Conservation (phyloP, 73 alveolate species). For the Paramecium octaurelia region DNA sequence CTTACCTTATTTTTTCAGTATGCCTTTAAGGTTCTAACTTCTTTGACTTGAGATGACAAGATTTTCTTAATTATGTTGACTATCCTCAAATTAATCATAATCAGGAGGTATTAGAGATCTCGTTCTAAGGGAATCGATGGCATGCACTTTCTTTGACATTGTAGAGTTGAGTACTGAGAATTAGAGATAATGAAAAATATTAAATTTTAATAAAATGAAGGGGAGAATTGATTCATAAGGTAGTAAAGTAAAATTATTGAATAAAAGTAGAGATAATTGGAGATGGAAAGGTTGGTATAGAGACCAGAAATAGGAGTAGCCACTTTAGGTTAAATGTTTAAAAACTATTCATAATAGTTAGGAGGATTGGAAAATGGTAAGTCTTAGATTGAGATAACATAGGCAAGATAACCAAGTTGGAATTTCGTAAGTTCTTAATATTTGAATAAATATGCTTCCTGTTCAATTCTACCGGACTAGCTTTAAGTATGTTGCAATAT, state of each 20-base stretch:
- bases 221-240: background rate
- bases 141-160: conserved; percentile 10
- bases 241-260: background rate
- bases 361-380: conserved; percentile 45
- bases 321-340: conserved; percentile 12
- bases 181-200: background rate
- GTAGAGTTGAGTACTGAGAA: background rate
- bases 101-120: conserved; percentile 36
- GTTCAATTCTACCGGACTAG: background rate
- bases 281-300: background rate
- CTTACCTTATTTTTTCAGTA: background rate
- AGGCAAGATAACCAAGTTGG: background rate
- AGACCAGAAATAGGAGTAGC: background rate
- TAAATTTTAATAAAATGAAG: background rate
- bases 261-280: background rate
- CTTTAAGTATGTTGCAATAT: background rate
- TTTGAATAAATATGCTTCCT: background rate
- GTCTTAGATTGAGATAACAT: background rate
- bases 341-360: background rate
- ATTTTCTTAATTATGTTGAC: background rate
- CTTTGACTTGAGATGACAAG: background rate
- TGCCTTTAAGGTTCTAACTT: background rate
- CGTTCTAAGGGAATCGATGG: conserved; percentile 35
- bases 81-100: background rate
- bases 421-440: background rate